These are phyloP conservation scores for Pseudonitzschia multiseries DNA, from an alignment of 108 stramenopile species.

Conservation along the genomic window DNA sequence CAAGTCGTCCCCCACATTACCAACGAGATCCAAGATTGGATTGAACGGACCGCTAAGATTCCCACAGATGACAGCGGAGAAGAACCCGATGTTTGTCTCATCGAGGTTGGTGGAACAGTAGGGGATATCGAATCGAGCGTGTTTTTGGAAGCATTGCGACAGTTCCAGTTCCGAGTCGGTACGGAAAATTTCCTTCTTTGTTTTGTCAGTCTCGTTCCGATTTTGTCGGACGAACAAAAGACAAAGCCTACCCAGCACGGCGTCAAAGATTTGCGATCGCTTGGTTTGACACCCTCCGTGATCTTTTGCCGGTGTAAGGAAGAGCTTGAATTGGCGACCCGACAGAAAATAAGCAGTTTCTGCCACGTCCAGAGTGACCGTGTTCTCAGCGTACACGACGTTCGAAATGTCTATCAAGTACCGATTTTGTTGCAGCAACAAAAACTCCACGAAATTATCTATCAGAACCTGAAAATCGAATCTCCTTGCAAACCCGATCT, in stretches of 20 bases:
- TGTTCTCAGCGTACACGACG: constrained; percentile 97
- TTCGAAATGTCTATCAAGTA: constrained; percentile 98
- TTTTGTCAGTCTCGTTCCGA: constrained; percentile 96
- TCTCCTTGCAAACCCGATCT: constrained; percentile 62
- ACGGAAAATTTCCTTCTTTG: constrained; percentile 92
- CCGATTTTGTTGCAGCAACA: constrained; percentile 93
- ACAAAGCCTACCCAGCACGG: constrained; percentile 99
- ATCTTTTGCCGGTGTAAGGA: constrained; percentile 94
- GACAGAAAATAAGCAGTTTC: constrained; percentile 92
- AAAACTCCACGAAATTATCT: constrained; percentile 75
- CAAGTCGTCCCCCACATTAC: constrained; percentile 94
- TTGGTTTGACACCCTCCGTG: constrained; percentile 92
- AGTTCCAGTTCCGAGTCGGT: constrained; percentile 98
- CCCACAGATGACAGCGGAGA: constrained; percentile 61
- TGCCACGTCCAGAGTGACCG: constrained; percentile 89
- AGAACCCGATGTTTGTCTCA: constrained; percentile 94
- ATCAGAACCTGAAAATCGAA: constrained; percentile 67
- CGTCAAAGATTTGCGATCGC: constrained; percentile 90
- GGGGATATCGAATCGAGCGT: constrained; percentile 96
- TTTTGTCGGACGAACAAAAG: constrained; percentile 98
- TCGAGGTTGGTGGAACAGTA: constrained; percentile 99
- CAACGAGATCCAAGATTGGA: constrained; percentile 91
- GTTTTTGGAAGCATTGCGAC: constrained; percentile 96
- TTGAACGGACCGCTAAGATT: constrained; percentile 72
- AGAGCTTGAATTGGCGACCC: constrained; percentile 79